These are phyloP conservation scores for Stereum hirsutum DNA, from an alignment of 1,284 basidiomycete genomes.

Conservation along the genomic window DNA sequence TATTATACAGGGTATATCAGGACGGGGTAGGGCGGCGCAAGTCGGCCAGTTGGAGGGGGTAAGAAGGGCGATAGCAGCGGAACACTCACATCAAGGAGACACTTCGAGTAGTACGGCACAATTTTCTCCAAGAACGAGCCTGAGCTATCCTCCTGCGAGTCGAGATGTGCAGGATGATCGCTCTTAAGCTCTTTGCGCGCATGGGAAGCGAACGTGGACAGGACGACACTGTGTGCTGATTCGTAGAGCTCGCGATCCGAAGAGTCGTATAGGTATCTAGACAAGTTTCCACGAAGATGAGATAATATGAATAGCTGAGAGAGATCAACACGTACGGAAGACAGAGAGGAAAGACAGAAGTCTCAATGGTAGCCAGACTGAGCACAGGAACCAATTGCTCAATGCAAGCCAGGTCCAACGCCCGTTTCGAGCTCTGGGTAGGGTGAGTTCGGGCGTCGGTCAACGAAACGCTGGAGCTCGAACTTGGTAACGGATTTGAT, in stretches of 20 bases:
- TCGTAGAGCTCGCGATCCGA: slow-evolving; percentile 60
- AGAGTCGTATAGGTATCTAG: slow-evolving; percentile 46
- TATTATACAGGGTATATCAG: too few species aligned
- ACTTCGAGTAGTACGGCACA: slow-evolving; percentile 58
- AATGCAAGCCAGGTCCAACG: slow-evolving; percentile 54
- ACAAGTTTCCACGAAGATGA: slow-evolving; percentile 2
- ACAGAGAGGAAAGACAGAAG: slow-evolving; percentile 46
- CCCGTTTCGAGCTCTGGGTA: slow-evolving; percentile 39
- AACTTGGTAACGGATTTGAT: neutral
- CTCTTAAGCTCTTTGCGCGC: slow-evolving; percentile 13
- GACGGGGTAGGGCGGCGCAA: neutral
- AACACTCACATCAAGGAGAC: slow-evolving; percentile 51
- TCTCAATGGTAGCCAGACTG: slow-evolving; percentile 34
- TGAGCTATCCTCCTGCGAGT: slow-evolving; percentile 6
- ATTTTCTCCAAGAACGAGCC: slow-evolving; percentile 37
- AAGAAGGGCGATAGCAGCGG: neutral
- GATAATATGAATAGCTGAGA: slow-evolving; percentile 4
- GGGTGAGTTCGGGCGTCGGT: slow-evolving; percentile 1
- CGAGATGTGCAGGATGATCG: neutral
- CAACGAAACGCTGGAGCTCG: neutral
- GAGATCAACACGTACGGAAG: slow-evolving; percentile 38
- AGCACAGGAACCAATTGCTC: slow-evolving; percentile 63
- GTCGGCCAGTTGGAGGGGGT: neutral
- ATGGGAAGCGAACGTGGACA: slow-evolving; percentile 57
- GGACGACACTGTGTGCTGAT: slow-evolving; percentile 65